phyloP scores from a whole-genome alignment of 2,329 filamentous ascomycete species.

The Acrocalymma vagum region DNA sequence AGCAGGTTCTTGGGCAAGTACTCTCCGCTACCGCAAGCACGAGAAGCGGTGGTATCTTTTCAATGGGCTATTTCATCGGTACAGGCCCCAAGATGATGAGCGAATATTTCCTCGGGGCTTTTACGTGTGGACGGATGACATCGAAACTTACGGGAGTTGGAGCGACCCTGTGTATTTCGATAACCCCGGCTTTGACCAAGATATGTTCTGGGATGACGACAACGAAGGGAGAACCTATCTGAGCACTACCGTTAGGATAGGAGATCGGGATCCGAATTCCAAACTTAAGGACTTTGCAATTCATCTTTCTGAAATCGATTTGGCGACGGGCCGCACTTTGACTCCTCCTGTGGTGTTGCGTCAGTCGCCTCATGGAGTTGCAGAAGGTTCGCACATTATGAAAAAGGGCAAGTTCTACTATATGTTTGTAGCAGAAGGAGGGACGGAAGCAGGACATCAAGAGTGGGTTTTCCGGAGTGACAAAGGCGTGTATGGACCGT shows the following conservation, averaged over 20 bases:
- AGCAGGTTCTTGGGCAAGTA: conserved; percentile 30
- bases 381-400: conserved; percentile 48
- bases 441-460: conserved; percentile 44
- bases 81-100: conserved; percentile 33
- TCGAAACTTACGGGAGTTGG: conserved; percentile 24
- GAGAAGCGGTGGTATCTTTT: conserved; percentile 27
- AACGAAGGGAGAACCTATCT: conserved; percentile 61
- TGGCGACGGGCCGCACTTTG: conserved; percentile 35
- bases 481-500: conserved; percentile 46
- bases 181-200: conserved; percentile 31
- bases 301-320: conserved; percentile 36
- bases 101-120: conserved; percentile 59
- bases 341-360: conserved; percentile 31
- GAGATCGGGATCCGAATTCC: conserved; percentile 22
- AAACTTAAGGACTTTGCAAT: conserved; percentile 38
- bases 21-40: conserved; percentile 41
- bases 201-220: conserved; percentile 63
- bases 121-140: conserved; percentile 43
- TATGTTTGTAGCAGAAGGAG: conserved; percentile 39
- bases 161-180: conserved; percentile 34
- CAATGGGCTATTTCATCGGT: conserved; percentile 33
- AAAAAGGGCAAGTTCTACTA: conserved; percentile 34
- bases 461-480: conserved; percentile 64
- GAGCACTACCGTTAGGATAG: conserved; percentile 22
- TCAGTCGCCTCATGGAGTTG: conserved; percentile 30